Base-by-base conservation (phyloP, 495 filamentous ascomycete genomes). In the Tuber magnatum region DNA sequence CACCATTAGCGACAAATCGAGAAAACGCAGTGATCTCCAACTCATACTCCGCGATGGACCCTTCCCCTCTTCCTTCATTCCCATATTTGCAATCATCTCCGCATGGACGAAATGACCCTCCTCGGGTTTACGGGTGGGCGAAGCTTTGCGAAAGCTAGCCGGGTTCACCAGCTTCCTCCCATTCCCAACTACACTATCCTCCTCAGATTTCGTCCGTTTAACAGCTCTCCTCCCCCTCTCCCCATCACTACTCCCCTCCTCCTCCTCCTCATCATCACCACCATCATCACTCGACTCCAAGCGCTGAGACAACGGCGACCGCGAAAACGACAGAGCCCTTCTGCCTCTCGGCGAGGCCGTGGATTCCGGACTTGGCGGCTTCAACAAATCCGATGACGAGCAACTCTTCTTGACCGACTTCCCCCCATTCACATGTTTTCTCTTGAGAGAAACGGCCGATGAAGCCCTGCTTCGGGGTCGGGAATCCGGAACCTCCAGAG, bases 31-130 rank as follows among this genome's bases (percentile, higher is more conserved):
- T 46, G 56, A 56, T 73, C 41, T 70, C 42, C 42, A 65, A 35
- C 71, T 44, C 75, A 75, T 81, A 81, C 80, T 80, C 7, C 77
- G 77, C 44, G 76, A 75, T 71, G 71, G 72, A 14, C 77, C 75
- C 43, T 76, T 77, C 35, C 75, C 76, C 71, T 78, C 80, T 18
- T 73, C 72, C 71, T 76, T 77, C 10, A 80, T 42, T 20, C 43
- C 73, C 71, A 75, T 61, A 74, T 76, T 82, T 46, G 81, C 81
- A 44, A 82, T 82, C 65, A 77, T 71, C 22, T 82, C 76, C 7
- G 81, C 81, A 73, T 82, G 81, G 46, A 82, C 46, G 70, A 82
- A 82, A 28, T 70, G 70, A 32, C 74, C 44, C 43, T 79, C 69
- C 74, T 81, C 74, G 40, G 75, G 40, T 46, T 68, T 71, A 18